Percentiles rank a stretch among this genome's conserved stretches.
Conservation (phyloP, 106 monocot species). For the Platanthera guangdongensis region DNA sequence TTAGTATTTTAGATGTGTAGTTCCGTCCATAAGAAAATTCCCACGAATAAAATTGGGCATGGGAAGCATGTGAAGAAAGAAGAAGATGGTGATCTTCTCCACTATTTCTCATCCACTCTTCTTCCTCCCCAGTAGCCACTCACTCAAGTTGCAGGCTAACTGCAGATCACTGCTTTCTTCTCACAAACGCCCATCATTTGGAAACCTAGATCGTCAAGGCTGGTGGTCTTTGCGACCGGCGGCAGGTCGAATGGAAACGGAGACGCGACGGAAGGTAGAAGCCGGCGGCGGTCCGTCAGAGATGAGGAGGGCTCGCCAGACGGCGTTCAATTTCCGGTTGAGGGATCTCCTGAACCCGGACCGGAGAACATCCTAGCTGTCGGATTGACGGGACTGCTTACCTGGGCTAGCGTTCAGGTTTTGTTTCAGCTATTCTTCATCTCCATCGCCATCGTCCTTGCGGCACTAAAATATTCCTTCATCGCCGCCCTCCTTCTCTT, state of each 20-base stretch:
- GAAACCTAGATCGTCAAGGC: slow-evolving; percentile 7
- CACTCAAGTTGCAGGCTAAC: not conserved
- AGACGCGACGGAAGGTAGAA: not conserved
- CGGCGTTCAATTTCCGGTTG: slow-evolving; percentile 45
- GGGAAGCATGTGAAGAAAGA: not conserved
- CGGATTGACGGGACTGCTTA: slow-evolving; percentile 66
- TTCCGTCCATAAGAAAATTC: too few relatives aligned
- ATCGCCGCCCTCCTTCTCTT: slow-evolving; percentile 87
- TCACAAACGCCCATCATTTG: not conserved
- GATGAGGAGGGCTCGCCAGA: slow-evolving; percentile 3
- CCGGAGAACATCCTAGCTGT: slow-evolving; percentile 74
- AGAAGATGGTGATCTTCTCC: not conserved
- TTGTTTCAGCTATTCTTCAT: slow-evolving; percentile 72
- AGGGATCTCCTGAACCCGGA: slow-evolving; percentile 63
- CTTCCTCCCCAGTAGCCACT: not conserved
- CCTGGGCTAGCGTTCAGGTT: slow-evolving; percentile 78
- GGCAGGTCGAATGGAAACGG: slow-evolving; percentile 1
- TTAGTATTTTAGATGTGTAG: too few relatives aligned
- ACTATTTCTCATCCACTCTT: not conserved
- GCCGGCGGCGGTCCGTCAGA: not conserved
- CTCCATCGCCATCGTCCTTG: slow-evolving; percentile 60
- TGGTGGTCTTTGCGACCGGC: slow-evolving; percentile 1
- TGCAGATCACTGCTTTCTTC: not conserved
- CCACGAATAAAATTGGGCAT: too few relatives aligned
- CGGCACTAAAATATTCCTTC: slow-evolving; percentile 92